These are phyloP conservation scores for Ilyonectria mors-panacis DNA, from an alignment of 2,329 filamentous ascomycete species.

Conservation along the genomic window DNA sequence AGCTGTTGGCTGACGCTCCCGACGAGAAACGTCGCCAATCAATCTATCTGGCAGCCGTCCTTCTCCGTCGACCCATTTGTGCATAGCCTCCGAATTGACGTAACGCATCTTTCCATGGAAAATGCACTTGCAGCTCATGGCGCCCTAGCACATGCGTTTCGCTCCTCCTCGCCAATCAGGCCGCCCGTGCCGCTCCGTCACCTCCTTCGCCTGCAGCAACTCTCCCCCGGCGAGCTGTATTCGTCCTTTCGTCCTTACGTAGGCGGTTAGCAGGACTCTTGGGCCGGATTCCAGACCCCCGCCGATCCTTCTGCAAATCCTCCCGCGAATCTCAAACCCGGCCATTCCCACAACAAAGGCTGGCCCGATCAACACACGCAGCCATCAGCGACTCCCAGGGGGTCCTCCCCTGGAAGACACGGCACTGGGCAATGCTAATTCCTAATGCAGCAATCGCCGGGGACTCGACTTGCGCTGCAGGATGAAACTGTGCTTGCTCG, in stretches of 20 bases:
- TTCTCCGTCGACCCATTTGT: not conserved
- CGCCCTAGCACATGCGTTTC: not conserved
- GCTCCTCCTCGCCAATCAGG: not conserved
- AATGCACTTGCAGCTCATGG: not conserved
- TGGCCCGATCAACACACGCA: not conserved
- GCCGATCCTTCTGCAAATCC: not conserved
- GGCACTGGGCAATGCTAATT: not conserved
- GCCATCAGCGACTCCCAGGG: too few relatives aligned
- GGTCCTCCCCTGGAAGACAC: not conserved
- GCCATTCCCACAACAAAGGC: not conserved
- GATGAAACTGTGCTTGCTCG: not conserved
- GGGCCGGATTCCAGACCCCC: not conserved
- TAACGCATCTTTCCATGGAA: not conserved
- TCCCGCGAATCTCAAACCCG: not conserved
- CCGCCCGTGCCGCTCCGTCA: not conserved
- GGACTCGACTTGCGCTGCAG: not conserved
- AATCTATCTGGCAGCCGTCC: not conserved
- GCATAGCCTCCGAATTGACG: not conserved
- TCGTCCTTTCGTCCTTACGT: not conserved
- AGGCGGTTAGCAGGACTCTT: not conserved
- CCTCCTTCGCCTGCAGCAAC: too few relatives aligned
- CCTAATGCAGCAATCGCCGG: constrained; percentile 11
- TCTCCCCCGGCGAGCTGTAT: not conserved
- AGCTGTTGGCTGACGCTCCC: not conserved
- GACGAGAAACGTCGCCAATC: not conserved